Conservation (phyloP, 2,329 filamentous ascomycete species). For the Rutstroemia sydowiana region DNA sequence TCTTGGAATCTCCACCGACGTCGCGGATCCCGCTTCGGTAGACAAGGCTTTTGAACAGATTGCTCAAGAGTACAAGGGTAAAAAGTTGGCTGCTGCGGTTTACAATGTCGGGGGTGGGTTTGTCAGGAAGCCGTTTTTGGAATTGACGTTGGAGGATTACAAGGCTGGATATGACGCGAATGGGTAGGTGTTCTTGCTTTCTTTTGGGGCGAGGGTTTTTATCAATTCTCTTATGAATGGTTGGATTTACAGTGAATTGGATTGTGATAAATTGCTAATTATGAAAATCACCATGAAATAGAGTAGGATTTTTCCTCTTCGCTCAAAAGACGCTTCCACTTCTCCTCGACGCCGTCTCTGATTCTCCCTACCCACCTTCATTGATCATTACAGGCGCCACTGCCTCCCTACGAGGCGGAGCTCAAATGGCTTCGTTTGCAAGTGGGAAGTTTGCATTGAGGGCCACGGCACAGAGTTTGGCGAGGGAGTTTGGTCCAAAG, state of each 20-base stretch:
- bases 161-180: constrained; percentile 39
- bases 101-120: constrained; percentile 58
- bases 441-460: constrained; percentile 74
- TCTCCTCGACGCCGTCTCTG: constrained; percentile 53
- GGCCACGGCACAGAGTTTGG: constrained; percentile 66
- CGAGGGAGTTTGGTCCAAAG: constrained; percentile 75
- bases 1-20: constrained; percentile 61
- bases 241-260: background rate
- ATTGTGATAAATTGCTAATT: background rate
- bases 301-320: constrained; percentile 64
- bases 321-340: constrained; percentile 64
- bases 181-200: constrained; percentile 36
- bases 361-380: constrained; percentile 58
- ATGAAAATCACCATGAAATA: constrained; percentile 4
- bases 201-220: no score
- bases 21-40: constrained; percentile 44
- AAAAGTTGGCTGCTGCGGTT: constrained; percentile 55
- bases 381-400: constrained; percentile 85
- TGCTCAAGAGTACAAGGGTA: constrained; percentile 41
- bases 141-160: constrained; percentile 44
- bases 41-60: constrained; percentile 56
- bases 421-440: constrained; percentile 64
- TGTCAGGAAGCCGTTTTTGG: constrained; percentile 49
- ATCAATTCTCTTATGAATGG: no score
- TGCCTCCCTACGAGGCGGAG: constrained; percentile 66